Evolutionary conservation across 2,329 filamentous ascomycete genomes (phyloP).

Genomic region (Berkeleyomyces rouxiae): DNA sequence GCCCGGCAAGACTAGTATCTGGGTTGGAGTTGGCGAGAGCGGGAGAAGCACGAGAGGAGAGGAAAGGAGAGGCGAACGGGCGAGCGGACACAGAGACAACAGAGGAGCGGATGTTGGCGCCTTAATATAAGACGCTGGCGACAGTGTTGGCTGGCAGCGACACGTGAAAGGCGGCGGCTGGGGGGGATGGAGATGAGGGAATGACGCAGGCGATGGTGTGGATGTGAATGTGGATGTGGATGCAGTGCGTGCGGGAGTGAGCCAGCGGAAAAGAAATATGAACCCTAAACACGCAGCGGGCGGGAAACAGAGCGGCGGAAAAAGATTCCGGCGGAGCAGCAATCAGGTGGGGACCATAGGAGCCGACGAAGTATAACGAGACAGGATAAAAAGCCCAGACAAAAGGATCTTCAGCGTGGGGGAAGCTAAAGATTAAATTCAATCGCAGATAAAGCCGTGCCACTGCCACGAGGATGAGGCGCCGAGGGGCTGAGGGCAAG

Average conservation of each 20-base stretch:
- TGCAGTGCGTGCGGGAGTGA: no score
- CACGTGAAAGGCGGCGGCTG: neutral
- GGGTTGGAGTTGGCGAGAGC: neutral
- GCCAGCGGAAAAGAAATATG: no score
- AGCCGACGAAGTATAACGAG: no score
- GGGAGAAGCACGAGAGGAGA: neutral
- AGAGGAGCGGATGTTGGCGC: neutral
- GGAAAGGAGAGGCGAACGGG: neutral
- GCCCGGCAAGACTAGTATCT: neutral
- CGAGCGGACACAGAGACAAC: neutral
- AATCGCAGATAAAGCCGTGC: neutral
- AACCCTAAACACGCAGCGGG: no score
- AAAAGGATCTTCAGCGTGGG: neutral
- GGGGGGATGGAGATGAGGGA: neutral
- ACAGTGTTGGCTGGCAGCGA: neutral
- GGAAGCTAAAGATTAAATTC: neutral
- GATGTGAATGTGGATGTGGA: neutral
- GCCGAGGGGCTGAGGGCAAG: no score
- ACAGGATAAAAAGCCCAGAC: neutral
- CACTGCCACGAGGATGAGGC: no score
- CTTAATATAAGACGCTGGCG: neutral
- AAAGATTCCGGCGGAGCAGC: no score
- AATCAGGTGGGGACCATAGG: no score
- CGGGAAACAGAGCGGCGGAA: no score
- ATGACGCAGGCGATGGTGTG: neutral